Percentiles rank a stretch among this genome's conserved stretches.
Evolutionary conservation across 495 filamentous ascomycete genomes (phyloP).

Genomic region (Talaromyces wortmannii): DNA sequence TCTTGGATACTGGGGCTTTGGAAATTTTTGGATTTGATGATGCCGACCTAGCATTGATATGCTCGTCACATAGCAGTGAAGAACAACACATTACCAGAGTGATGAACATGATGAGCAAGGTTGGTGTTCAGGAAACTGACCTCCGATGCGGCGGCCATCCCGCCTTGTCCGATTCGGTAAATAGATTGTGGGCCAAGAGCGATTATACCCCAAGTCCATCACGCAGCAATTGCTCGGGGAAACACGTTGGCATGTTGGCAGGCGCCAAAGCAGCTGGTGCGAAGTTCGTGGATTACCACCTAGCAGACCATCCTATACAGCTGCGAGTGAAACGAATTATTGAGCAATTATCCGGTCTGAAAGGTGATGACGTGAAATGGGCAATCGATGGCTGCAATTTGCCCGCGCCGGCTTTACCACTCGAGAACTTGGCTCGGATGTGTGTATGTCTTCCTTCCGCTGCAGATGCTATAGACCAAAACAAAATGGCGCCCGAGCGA

Average conservation of each 20-base stretch:
- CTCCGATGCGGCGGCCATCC: constrained; percentile 31
- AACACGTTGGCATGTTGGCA: constrained; percentile 34
- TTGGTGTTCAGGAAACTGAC: constrained; percentile 15
- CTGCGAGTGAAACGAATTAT: constrained; percentile 16
- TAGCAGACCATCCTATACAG: constrained; percentile 22
- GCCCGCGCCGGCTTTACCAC: constrained; percentile 24
- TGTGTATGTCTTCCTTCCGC: constrained; percentile 22
- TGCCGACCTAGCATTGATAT: constrained; percentile 33
- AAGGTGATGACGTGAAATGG: constrained; percentile 15
- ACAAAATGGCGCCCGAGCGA: neutral
- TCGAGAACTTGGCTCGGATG: constrained; percentile 16
- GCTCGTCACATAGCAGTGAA: constrained; percentile 39
- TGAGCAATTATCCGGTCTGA: constrained; percentile 17
- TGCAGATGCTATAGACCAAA: neutral
- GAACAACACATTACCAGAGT: constrained; percentile 24
- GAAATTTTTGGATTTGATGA: constrained; percentile 25
- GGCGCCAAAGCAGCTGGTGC: constrained; percentile 22
- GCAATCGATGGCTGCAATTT: constrained; percentile 33
- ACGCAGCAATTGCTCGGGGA: constrained; percentile 35
- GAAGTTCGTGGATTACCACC: constrained; percentile 20
- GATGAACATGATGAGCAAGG: constrained; percentile 22
- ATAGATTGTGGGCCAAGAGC: constrained; percentile 28
- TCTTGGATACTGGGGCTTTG: constrained; percentile 22
- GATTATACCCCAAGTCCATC: constrained; percentile 20
- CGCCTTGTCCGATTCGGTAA: constrained; percentile 19